Conservation (phyloP, 2,329 filamentous ascomycete species). For the Alternaria atra region DNA sequence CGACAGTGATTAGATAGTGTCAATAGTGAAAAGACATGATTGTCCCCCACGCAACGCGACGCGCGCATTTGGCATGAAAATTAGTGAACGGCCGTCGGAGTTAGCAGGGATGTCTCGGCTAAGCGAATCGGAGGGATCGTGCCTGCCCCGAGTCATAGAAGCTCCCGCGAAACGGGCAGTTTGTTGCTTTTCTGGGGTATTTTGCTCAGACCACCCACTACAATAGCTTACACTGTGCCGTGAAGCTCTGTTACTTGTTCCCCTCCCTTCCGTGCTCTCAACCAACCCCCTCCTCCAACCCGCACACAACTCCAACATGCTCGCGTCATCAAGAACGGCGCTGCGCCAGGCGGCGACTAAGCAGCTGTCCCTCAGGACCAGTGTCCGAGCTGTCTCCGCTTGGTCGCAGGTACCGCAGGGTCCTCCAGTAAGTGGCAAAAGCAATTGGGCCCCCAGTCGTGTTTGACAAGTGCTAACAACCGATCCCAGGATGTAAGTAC, state of each 20-base stretch:
- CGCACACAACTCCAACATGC: conserved; percentile 38
- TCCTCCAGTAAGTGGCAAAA: conserved; percentile 76
- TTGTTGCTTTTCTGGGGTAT: conserved; percentile 41
- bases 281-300: conserved; percentile 13
- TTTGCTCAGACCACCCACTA: conserved; percentile 34
- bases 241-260: conserved; percentile 20
- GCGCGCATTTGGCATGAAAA: conserved; percentile 28
- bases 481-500: conserved; percentile 47
- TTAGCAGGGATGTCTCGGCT: conserved; percentile 19
- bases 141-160: conserved; percentile 20
- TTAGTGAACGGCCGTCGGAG: conserved; percentile 23
- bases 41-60: conserved; percentile 13
- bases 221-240: conserved; percentile 16
- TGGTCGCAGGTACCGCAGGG: conserved; percentile 94
- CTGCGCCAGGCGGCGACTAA: conserved; percentile 50
- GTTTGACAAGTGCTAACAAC: conserved; percentile 27
- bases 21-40: neutral
- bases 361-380: conserved; percentile 47
- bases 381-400: conserved; percentile 74
- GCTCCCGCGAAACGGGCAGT: conserved; percentile 27
- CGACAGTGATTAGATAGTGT: neutral
- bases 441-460: conserved; percentile 21
- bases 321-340: conserved; percentile 50
- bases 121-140: conserved; percentile 28
- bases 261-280: conserved; percentile 12